A percentile compares a stretch with the other conserved stretches of the same genome.
Conservation (phyloP, 768 basidiomycete genomes). For the Boletellus sp. region DNA sequence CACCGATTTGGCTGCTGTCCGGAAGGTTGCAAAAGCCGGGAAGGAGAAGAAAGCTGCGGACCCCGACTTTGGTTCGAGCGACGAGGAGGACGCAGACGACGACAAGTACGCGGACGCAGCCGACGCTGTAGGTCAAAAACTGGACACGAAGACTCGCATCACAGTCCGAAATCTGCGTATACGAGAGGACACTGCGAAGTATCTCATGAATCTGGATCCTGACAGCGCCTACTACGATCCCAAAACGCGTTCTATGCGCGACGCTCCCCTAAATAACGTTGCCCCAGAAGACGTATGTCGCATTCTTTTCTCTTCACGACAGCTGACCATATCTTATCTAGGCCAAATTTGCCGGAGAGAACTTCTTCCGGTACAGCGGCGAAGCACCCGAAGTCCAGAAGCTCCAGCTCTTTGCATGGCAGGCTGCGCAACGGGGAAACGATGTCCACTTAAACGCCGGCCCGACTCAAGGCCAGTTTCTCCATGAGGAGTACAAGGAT, state of each 20-base stretch:
- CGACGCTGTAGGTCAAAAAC: conserved; percentile 95
- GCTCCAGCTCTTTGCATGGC: conserved; percentile 96
- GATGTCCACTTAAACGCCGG: conserved; percentile 95
- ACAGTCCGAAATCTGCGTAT: conserved; percentile 98
- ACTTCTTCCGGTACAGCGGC: conserved; percentile 88
- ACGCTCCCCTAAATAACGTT: conserved; percentile 78
- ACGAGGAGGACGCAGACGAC: conserved; percentile 94
- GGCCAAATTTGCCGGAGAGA: conserved; percentile 94
- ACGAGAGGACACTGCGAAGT: conserved; percentile 98
- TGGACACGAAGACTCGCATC: conserved; percentile 97
- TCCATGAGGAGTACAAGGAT: conserved; percentile 86
- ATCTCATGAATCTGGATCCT: conserved; percentile 93
- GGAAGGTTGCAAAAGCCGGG: conserved; percentile 92
- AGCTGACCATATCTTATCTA: conserved; percentile 27
- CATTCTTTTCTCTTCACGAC: neutral
- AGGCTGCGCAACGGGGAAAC: conserved; percentile 87
- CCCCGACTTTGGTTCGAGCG: conserved; percentile 93
- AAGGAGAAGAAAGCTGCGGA: conserved; percentile 68
- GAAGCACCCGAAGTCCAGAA: conserved; percentile 91
- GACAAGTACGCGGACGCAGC: conserved; percentile 98
- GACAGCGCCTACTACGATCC: conserved; percentile 98
- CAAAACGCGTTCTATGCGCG: conserved; percentile 99
- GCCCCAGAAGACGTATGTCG: conserved; percentile 80
- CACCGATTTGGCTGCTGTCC: conserved; percentile 84
- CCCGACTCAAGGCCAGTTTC: conserved; percentile 90